These are phyloP conservation scores for Exophiala calicioides DNA, from an alignment of 2,329 filamentous ascomycete species.

Conservation along the genomic window DNA sequence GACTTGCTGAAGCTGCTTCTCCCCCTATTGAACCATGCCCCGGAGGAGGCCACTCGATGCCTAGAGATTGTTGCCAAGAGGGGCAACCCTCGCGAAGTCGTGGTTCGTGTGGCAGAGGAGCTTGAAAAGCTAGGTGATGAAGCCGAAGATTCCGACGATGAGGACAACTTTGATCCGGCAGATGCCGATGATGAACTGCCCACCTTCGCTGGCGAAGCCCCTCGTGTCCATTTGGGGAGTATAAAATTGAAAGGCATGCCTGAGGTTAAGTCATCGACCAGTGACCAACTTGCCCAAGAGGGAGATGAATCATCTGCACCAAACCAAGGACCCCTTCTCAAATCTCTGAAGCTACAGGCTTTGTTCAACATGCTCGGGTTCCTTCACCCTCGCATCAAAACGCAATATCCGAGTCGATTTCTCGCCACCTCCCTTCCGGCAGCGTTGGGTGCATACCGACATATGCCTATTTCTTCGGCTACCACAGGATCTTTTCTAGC, in stretches of 20 bases:
- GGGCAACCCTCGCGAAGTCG: conserved; percentile 65
- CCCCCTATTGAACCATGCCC: conserved; percentile 55
- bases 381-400: conserved; percentile 63
- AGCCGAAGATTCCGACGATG: conserved; percentile 36
- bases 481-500: conserved; percentile 59
- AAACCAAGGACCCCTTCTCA: conserved; percentile 40
- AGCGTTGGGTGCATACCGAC: conserved; percentile 60
- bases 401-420: conserved; percentile 65
- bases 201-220: conserved; percentile 32
- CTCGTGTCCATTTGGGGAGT: conserved; percentile 31
- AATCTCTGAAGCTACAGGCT: conserved; percentile 51
- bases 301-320: conserved; percentile 23
- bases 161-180: conserved; percentile 37
- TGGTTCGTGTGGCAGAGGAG: conserved; percentile 63
- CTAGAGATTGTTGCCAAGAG: conserved; percentile 62
- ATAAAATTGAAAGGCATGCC: conserved; percentile 32
- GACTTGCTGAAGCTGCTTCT: conserved; percentile 64
- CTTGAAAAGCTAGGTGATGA: conserved; percentile 58
- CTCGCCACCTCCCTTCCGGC: conserved; percentile 65
- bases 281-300: neutral
- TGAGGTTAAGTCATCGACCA: conserved; percentile 1
- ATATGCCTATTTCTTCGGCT: conserved; percentile 54
- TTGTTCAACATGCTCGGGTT: conserved; percentile 56
- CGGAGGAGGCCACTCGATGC: conserved; percentile 53
- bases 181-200: conserved; percentile 36